These are phyloP conservation scores for Quercus tomentella DNA, from an alignment of 331 rosid species.

Conservation along the genomic window DNA sequence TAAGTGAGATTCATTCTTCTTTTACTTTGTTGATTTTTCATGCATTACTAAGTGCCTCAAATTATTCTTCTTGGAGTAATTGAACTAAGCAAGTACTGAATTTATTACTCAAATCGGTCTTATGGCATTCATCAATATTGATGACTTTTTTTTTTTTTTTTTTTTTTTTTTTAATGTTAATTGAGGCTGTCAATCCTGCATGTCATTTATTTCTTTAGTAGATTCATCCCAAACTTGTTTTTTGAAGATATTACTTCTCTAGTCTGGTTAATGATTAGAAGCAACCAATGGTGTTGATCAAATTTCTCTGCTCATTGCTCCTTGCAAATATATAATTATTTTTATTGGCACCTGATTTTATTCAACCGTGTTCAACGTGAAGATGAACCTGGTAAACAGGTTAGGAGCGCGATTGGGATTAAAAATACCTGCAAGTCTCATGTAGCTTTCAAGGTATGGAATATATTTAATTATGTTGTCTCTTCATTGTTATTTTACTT, in stretches of 20 bases:
- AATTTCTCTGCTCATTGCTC: slow-evolving; percentile 1
- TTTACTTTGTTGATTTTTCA: background rate
- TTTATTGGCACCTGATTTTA: slow-evolving; percentile 15
- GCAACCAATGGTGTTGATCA: background rate
- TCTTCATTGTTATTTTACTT: slow-evolving; percentile 7
- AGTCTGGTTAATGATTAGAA: background rate
- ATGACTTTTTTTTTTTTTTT: background rate
- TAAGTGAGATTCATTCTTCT: background rate
- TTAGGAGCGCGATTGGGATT: slow-evolving; percentile 83
- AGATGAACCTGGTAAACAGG: slow-evolving; percentile 99
- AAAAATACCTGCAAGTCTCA: slow-evolving; percentile 82
- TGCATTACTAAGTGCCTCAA: background rate
- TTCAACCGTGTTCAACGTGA: slow-evolving; percentile 28
- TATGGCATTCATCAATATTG: background rate
- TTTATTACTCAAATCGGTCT: background rate
- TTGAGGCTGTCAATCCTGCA: background rate
- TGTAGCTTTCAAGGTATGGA: slow-evolving; percentile 92
- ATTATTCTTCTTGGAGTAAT: background rate
- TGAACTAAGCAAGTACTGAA: background rate
- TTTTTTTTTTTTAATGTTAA: background rate
- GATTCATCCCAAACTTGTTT: background rate
- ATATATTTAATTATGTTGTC: slow-evolving; percentile 1
- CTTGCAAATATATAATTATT: slow-evolving; percentile 10
- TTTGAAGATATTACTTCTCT: background rate
- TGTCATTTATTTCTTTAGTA: too few species aligned